Evolutionary conservation across 129 eudicot genomes (phyloP).

Genomic region (Ambrosia trifida): DNA sequence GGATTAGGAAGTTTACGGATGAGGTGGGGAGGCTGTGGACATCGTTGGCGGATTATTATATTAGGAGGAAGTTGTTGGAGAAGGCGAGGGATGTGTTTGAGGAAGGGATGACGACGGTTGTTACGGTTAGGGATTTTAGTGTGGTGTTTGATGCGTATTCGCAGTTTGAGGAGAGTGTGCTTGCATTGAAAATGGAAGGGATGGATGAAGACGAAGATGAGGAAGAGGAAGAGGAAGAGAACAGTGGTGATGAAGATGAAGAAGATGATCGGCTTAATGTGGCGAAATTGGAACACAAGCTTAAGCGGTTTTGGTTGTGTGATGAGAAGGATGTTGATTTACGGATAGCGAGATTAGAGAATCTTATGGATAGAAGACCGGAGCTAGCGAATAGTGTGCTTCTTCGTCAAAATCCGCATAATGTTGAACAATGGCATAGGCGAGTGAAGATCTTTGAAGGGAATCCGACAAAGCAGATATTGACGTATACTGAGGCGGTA

Average conservation of each 20-base stretch:
- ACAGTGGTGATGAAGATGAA: slow-evolving; percentile 45
- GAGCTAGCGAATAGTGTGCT: slow-evolving; percentile 90
- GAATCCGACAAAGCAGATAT: slow-evolving; percentile 74
- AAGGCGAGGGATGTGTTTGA: slow-evolving; percentile 87
- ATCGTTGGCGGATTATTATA: slow-evolving; percentile 83
- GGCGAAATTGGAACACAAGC: slow-evolving; percentile 49
- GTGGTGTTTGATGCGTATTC: slow-evolving; percentile 92
- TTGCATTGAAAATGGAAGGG: slow-evolving; percentile 75
- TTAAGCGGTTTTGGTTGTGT: slow-evolving; percentile 59
- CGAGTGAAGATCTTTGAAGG: slow-evolving; percentile 88
- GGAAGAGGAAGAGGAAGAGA: slow-evolving; percentile 44
- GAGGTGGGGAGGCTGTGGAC: slow-evolving; percentile 97
- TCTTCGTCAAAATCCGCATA: slow-evolving; percentile 90
- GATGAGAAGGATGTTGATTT: slow-evolving; percentile 87
- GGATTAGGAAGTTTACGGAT: slow-evolving; percentile 95
- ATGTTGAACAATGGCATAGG: slow-evolving; percentile 97
- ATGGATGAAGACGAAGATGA: slow-evolving; percentile 54
- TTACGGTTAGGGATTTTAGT: slow-evolving; percentile 86
- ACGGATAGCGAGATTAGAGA: slow-evolving; percentile 77
- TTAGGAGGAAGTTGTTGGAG: slow-evolving; percentile 74
- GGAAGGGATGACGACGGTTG: slow-evolving; percentile 91
- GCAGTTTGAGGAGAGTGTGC: slow-evolving; percentile 90
- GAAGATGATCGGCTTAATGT: slow-evolving; percentile 67
- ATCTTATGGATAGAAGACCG: slow-evolving; percentile 89
- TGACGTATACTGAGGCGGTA: slow-evolving; percentile 89